Evolutionary conservation across 192 early-diverging fungal species (phyloP).

Genomic region (Backusella liffmaniae): DNA sequence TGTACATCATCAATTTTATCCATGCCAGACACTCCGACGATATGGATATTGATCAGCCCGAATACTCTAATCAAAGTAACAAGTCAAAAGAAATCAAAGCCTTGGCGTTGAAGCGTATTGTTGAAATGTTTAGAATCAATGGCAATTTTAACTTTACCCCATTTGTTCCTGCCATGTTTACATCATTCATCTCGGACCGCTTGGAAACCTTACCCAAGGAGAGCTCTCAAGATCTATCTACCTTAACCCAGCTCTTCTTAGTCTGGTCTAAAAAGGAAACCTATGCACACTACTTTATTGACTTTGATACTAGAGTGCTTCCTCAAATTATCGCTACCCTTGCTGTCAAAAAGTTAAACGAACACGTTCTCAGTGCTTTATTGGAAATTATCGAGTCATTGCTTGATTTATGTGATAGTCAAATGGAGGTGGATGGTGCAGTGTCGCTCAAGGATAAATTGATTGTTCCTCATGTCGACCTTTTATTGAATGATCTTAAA

Average conservation of each 20-base stretch:
- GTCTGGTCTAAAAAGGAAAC: constrained; percentile 70
- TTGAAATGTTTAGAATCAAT: constrained; percentile 75
- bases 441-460: constrained; percentile 43
- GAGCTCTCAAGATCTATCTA: constrained; percentile 85
- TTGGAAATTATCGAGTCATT: constrained; percentile 75
- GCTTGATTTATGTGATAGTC: constrained; percentile 55
- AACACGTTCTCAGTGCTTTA: constrained; percentile 67
- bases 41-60: constrained; percentile 21
- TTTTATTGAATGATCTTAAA: constrained; percentile 60
- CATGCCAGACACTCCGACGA: constrained; percentile 37
- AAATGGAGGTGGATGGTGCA: constrained; percentile 39
- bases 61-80: constrained; percentile 39
- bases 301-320: constrained; percentile 63
- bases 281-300: constrained; percentile 67
- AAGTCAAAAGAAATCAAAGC: constrained; percentile 65
- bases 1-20: constrained; percentile 71
- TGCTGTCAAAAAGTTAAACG: constrained; percentile 77
- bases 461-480: constrained; percentile 53
- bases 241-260: constrained; percentile 73
- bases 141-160: constrained; percentile 72
- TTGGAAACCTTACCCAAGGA: constrained; percentile 72
- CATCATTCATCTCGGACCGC: constrained; percentile 65
- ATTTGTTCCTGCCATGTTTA: constrained; percentile 76
- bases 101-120: constrained; percentile 70
- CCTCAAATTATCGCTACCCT: constrained; percentile 70